Evolutionary conservation across 1,139 yeast species (phyloP), one percentile per base, ranked within the genome.

Genomic region (Geotrichum bryndzae): DNA sequence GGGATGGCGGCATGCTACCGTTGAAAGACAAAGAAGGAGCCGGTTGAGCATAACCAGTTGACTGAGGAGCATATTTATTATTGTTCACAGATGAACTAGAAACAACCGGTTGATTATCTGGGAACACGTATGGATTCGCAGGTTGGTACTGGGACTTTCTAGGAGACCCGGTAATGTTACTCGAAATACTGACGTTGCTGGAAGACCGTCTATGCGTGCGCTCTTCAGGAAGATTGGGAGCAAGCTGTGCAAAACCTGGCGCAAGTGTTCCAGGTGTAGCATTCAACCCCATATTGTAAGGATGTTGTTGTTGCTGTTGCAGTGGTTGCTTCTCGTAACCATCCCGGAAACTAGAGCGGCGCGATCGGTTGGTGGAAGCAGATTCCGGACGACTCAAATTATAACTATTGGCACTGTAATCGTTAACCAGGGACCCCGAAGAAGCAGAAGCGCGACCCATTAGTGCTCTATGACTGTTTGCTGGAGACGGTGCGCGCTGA

Each of bases 261-360:
- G 54, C 38, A 51, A 38, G 53, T 2, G 57, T n/a, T 41, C 41
- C 45, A 25, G 52, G 29, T 8, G 50, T 18, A 27, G 25, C 51
- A 51, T 8, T n/a, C 5, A 38, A 2, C 27, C 29, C 15, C 15
- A 18, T 15, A 38, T n/a, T n/a, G 46, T 41, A 41, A 41, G 22
- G 3, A 35, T 41, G 48, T 41, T 41, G 18, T 18, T n/a, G 48
- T n/a, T n/a, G 48, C 10, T 3, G 48, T 41, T 50, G 27, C 7
- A 50, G 48, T 31, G 53, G 22, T 5, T 46, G 18, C 1, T 41
- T 41, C 15, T 59, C 54, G 13, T 18, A 13, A 27, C 45, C 38
- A 18, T 59, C 35, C 13, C 50, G 31, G 15, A 51, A 18, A 31
- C 61, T 59, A 8, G 61, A 59, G 10, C 58, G 48, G n/a, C 58